Evolutionary conservation across 202 grass and related monocot genomes (phyloP), one percentile per base, ranked within the genome.

Genomic region (Musa balbisiana): DNA sequence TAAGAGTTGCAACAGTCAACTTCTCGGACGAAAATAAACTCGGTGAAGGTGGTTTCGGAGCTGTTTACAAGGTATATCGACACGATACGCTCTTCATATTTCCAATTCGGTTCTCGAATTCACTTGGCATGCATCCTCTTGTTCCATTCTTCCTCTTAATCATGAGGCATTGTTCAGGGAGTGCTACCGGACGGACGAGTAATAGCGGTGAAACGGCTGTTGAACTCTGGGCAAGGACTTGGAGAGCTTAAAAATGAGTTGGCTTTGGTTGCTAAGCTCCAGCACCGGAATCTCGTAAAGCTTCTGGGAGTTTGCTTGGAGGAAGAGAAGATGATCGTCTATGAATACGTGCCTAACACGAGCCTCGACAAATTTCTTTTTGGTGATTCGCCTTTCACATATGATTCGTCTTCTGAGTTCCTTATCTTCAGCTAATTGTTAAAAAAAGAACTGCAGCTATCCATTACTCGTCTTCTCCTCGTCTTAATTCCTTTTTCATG

Each of bases 191-290:
- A 86, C 83, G 89, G 89, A 74, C 69, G 76, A 72, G 83, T 86
- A 73, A 85, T 92, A 80, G 92, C 92, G 27, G 85, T 92, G 24
- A 96, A 96, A 55, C 64, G 85, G 53, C 78, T 96, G 10, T 92
- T 82, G 15, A 73, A 74, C 78, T 96, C 92, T 26, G 55, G 51
- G 2, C 92, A 92, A 88, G 89, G 89, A 53, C 76, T 96, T 49
- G 64, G 69, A 76, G 92, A 96, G 80, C 55, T 96, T 20, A 90
- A 90, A 83, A 91, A 87, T 80, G 92, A 96, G 76, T 72, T 91
- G 69, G 78, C 87, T 75, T 69, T 87, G 79, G 78, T 91, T 11
- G 88, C 92, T 1, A 96, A 85, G 76, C 89, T 92, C 79, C 83
- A 86, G 15, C 92, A 96, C 76, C 85, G 70, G 71, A 96, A 96